Conservation (phyloP, 768 basidiomycete species). For the Sarcodon aspratus region DNA sequence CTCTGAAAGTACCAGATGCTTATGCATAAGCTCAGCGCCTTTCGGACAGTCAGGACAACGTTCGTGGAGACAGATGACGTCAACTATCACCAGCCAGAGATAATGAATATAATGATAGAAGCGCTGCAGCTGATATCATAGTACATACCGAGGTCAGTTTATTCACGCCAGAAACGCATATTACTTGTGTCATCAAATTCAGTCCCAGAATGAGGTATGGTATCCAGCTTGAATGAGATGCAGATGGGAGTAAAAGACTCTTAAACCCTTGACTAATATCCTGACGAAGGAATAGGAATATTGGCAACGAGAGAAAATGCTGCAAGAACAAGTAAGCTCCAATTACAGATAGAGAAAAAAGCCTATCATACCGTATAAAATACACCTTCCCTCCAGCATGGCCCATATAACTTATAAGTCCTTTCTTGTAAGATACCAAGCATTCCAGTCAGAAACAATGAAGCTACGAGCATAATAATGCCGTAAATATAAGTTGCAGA, state of each 20-base stretch:
- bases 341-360: not conserved
- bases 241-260: slow-evolving; percentile 28
- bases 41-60: slow-evolving; percentile 68
- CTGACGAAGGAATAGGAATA: slow-evolving; percentile 51
- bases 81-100: slow-evolving; percentile 26
- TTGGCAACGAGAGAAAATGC: slow-evolving; percentile 74
- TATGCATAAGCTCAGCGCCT: slow-evolving; percentile 69
- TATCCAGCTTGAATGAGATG: slow-evolving; percentile 16
- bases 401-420: slow-evolving; percentile 65
- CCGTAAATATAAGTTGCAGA: slow-evolving; percentile 43
- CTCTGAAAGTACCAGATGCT: slow-evolving; percentile 81
- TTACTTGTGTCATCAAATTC: slow-evolving; percentile 63
- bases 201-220: slow-evolving; percentile 47
- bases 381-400: slow-evolving; percentile 73
- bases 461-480: slow-evolving; percentile 54
- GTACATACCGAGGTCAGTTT: slow-evolving; percentile 60
- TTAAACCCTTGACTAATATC: slow-evolving; percentile 44
- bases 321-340: slow-evolving; percentile 15
- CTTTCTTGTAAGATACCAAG: slow-evolving; percentile 69
- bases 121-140: not conserved
- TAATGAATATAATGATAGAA: not conserved
- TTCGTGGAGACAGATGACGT: slow-evolving; percentile 77
- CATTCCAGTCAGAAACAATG: slow-evolving; percentile 54
- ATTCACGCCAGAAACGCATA: slow-evolving; percentile 82
- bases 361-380: slow-evolving; percentile 66